phyloP scores from a whole-genome alignment of 164 flowering plant genomes.

The Vitis riparia region DNA sequence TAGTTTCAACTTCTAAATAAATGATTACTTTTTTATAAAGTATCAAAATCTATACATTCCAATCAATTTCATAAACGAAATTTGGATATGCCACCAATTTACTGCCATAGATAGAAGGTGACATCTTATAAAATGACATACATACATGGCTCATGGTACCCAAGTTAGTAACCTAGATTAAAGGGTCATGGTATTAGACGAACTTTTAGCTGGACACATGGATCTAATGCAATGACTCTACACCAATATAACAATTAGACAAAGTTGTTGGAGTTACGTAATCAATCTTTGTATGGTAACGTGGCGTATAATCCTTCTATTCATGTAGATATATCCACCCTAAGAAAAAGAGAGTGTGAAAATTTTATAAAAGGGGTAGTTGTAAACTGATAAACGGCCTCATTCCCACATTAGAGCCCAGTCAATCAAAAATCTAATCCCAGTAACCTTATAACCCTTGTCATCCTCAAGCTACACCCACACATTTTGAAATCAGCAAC shows the following conservation, averaged over 20 bases:
- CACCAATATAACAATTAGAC: background rate
- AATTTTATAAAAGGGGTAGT: conserved; percentile 26
- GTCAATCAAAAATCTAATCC: conserved; percentile 10
- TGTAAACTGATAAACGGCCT: conserved; percentile 56
- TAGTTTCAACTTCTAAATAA: no score
- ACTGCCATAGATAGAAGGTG: no score
- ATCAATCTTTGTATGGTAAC: conserved; percentile 23
- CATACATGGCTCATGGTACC: background rate
- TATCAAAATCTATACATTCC: no score
- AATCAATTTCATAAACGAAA: no score
- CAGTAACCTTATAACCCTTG: background rate
- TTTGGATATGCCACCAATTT: no score
- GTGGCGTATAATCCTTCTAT: conserved; percentile 32
- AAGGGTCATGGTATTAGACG: background rate
- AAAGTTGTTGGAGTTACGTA: conserved; percentile 41
- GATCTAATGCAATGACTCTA: background rate
- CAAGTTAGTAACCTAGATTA: conserved; percentile 16
- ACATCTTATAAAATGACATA: no score
- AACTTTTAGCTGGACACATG: conserved; percentile 9
- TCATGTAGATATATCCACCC: conserved; percentile 15
- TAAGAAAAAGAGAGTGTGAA: background rate
- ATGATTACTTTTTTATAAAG: no score
- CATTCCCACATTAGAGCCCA: conserved; percentile 10
- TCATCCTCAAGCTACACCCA: background rate
- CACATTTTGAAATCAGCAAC: background rate